phyloP scores from a whole-genome alignment of 768 basidiomycete species.

The Kwoniella europaea region DNA sequence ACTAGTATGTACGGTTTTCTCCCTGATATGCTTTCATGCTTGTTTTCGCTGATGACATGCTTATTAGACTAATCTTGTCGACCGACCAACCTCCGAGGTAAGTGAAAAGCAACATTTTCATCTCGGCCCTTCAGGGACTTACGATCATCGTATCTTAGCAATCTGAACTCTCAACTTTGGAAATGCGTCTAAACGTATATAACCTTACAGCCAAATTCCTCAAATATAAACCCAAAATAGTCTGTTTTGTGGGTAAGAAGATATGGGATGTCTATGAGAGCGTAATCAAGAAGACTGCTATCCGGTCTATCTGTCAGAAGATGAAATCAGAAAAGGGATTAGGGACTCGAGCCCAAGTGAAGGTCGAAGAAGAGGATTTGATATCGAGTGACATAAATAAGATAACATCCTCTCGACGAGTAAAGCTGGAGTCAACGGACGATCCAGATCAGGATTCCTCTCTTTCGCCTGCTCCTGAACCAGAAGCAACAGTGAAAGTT shows the following conservation, averaged over 20 bases:
- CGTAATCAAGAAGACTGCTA: slow-evolving; percentile 55
- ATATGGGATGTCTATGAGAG: slow-evolving; percentile 64
- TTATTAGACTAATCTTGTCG: slow-evolving; percentile 74
- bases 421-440: slow-evolving; percentile 9
- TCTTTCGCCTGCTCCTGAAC: background rate
- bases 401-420: slow-evolving; percentile 5
- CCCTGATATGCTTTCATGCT: background rate
- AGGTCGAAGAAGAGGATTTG: too few relatives aligned
- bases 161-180: slow-evolving; percentile 55
- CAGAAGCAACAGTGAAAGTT: background rate
- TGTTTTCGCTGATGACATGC: background rate
- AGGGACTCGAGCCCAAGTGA: too few relatives aligned
- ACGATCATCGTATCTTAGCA: slow-evolving; percentile 31
- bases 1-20: slow-evolving; percentile 62
- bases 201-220: slow-evolving; percentile 68
- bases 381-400: too few relatives aligned
- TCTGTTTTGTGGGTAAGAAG: slow-evolving; percentile 78
- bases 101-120: slow-evolving; percentile 31
- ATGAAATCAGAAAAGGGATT: background rate
- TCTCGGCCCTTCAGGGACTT: background rate
- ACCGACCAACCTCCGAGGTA: slow-evolving; percentile 72
- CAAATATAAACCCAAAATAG: slow-evolving; percentile 66
- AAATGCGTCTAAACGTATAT: slow-evolving; percentile 63
- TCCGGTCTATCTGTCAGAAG: background rate
- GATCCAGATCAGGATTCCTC: background rate